A percentile compares a stretch with the other conserved stretches of the same genome.
Evolutionary conservation across 169 alveolate species (phyloP).

Genomic region (Plasmodium sp.): DNA sequence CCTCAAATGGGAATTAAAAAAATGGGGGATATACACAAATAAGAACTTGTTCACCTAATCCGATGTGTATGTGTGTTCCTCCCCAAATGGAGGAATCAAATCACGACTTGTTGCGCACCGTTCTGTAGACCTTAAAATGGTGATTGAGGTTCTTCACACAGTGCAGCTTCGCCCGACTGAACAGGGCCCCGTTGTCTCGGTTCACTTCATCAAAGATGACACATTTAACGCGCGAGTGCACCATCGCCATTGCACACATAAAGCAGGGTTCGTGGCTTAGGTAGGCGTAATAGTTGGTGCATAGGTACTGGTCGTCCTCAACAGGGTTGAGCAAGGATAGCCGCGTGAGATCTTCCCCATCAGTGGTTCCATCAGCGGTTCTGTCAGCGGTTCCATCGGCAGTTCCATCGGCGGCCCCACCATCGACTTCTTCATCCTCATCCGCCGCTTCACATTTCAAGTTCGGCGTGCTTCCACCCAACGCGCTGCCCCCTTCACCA

Average conservation of each 20-base stretch:
- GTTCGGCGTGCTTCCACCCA: neutral
- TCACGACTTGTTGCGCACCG: neutral
- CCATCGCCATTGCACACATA: constrained; percentile 97
- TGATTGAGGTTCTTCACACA: constrained; percentile 83
- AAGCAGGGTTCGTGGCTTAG: constrained; percentile 95
- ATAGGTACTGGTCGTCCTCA: constrained; percentile 80
- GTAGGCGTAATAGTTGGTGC: constrained; percentile 88
- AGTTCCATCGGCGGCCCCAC: neutral
- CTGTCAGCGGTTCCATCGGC: neutral
- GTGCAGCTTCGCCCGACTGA: constrained; percentile 84
- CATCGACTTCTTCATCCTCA: constrained; percentile 1
- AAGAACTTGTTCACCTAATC: neutral
- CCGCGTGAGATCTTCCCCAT: neutral
- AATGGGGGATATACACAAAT: neutral
- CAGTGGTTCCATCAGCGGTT: neutral
- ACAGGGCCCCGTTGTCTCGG: constrained; percentile 82
- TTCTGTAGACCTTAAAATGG: constrained; percentile 83
- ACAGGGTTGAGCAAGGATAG: neutral
- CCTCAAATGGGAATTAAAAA: neutral
- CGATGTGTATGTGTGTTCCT: neutral
- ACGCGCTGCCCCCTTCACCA: neutral
- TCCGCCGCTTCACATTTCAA: neutral
- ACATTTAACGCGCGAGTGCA: constrained; percentile 93
- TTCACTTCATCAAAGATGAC: constrained; percentile 87
- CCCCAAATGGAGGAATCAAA: neutral